These are phyloP conservation scores for Colletotrichum ledebouriae DNA, from an alignment of 2,329 filamentous ascomycete species.

Conservation along the genomic window DNA sequence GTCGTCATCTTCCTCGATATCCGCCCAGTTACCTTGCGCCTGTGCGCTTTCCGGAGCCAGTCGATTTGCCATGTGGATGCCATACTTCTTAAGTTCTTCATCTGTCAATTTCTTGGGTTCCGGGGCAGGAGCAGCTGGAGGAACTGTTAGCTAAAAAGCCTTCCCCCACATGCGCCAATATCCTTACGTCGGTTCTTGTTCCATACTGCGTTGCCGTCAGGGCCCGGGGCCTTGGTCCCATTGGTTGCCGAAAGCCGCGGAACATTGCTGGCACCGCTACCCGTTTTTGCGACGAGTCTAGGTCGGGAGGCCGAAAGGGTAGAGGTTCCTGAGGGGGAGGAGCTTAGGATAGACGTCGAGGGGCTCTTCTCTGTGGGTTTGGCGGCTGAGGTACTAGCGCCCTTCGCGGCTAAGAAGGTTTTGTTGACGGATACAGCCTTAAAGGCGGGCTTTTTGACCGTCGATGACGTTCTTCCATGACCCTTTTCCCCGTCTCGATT, in stretches of 20 bases:
- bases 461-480: slow-evolving; percentile 69
- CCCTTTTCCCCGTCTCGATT: slow-evolving; percentile 69
- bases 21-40: slow-evolving; percentile 88
- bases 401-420: slow-evolving; percentile 84
- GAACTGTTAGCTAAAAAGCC: slow-evolving; percentile 45
- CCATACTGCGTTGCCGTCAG: slow-evolving; percentile 84
- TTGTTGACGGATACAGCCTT: slow-evolving; percentile 90
- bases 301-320: slow-evolving; percentile 71
- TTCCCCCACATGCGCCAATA: slow-evolving; percentile 13
- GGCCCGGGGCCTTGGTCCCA: slow-evolving; percentile 72
- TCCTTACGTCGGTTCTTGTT: slow-evolving; percentile 87
- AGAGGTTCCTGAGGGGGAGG: slow-evolving; percentile 60
- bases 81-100: slow-evolving; percentile 88
- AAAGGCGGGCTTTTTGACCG: slow-evolving; percentile 82
- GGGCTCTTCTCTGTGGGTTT: slow-evolving; percentile 66
- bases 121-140: slow-evolving; percentile 70
- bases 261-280: slow-evolving; percentile 68
- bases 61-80: slow-evolving; percentile 86
- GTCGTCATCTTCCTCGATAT: slow-evolving; percentile 90
- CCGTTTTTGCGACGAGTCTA: slow-evolving; percentile 82
- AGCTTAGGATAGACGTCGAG: slow-evolving; percentile 58
- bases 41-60: slow-evolving; percentile 80
- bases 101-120: slow-evolving; percentile 88
- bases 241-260: slow-evolving; percentile 62
- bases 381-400: slow-evolving; percentile 57